Evolutionary conservation across 345 rosid species (phyloP), one percentile per base, ranked within the genome.

Genomic region (Carallia brachiata): DNA sequence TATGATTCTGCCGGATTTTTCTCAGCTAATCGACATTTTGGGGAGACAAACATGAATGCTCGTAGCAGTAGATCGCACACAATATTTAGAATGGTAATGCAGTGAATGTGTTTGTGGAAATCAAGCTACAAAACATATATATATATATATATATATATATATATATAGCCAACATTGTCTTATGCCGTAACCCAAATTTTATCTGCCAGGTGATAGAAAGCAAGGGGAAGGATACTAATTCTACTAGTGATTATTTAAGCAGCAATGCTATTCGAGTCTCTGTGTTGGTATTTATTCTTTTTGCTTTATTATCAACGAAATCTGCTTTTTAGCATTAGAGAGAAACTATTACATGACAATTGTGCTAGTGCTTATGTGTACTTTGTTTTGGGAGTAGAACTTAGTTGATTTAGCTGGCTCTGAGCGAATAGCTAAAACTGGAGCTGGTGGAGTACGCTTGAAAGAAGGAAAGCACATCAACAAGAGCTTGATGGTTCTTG

Each of bases 21-120:
- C 30, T 57, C 72, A 92, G 99, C 74, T 71, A 89, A 92, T 80
- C 83, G 99, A 75, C 97, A 92, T 75, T 95, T 95, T 74, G 97
- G 97, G 0, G 97, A 89, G 88, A 92, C 99, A 75, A 95, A 90
- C 78, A 95, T 95, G 97, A 92, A 92, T 73, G 87, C 83, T 71
- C 88, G 92, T 28, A 95, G 97, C 81, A 92, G 99, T 79, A 92
- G 97, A 73, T 95, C 99, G 30, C 99, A 95, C 84, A 90, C 97
- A 9, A 90, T 95, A 76, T 92, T 95, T 70, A 86, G 97, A 86
- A 95, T 89, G 99, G 99, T 95, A 87, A 44, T 12, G 69, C 15
- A 65, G 60, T 17, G 74, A 32, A 37, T n/a, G 19, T 61, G 32
- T 40, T 57, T 6, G 37, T 30, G 28, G 64, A 59, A 39, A 39